phyloP scores from a whole-genome alignment of 2,329 filamentous ascomycete genomes.

The Coniella lustricola region DNA sequence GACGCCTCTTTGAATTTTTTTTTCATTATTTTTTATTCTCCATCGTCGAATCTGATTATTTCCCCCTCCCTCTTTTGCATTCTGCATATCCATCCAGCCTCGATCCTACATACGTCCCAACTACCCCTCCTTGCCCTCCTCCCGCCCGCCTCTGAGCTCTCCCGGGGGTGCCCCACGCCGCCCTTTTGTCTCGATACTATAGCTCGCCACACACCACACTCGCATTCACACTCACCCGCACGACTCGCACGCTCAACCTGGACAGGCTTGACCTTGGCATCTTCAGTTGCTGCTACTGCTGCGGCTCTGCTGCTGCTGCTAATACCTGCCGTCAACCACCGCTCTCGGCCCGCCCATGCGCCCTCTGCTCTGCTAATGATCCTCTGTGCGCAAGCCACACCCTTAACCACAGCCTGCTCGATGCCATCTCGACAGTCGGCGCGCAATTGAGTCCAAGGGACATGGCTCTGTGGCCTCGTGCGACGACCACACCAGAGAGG shows the following conservation, averaged over 20 bases:
- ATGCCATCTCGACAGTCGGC: conserved; percentile 12
- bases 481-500: conserved; percentile 10
- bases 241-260: not conserved
- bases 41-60: not conserved
- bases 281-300: too few species aligned
- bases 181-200: not conserved
- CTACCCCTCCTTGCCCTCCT: not conserved
- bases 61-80: not conserved
- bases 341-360: not conserved
- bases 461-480: conserved; percentile 15
- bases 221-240: not conserved
- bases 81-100: too few species aligned
- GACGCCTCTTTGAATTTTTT: too few species aligned
- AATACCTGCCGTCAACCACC: too few species aligned
- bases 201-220: not conserved
- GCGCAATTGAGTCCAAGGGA: conserved; percentile 6
- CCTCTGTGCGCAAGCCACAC: not conserved
- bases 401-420: conserved; percentile 3
- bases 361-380: not conserved
- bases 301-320: too few species aligned
- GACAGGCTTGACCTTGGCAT: too few species aligned
- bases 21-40: too few species aligned
- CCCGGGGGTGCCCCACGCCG: not conserved
- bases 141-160: not conserved
- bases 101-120: not conserved